Base-by-base conservation (phyloP, 2,329 filamentous ascomycete species). In the Fusarium tjaetaba region DNA sequence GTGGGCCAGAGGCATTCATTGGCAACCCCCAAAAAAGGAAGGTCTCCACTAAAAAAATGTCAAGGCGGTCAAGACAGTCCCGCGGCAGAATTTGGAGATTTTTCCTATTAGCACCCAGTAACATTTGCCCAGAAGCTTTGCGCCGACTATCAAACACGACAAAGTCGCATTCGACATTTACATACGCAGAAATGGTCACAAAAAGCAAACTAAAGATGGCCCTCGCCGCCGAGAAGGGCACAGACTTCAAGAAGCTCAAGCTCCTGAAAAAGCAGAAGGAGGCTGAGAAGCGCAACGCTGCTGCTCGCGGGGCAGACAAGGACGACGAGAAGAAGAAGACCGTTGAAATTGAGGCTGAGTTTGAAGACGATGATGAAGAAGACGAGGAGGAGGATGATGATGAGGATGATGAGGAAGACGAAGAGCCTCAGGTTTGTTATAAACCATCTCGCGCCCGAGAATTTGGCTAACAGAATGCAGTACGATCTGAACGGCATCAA, bases 401-500 rank as follows among this genome's bases (percentile, higher is more conserved):
- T 14, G 83, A 83, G 15, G 83, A 81, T 43, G 74, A 73, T 0
- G 62, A 65, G 48, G 28, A 80, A 3, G 80, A 61, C 34, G 80
- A 83, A 11, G 75, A 77, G 26, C 72, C 78, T 26, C 76, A 80
- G 61, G 80, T 81, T 61, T 67, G 79, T 59, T 18, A 15, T 15
- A 10, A 5, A 11, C 30, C 13, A 20, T 39, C 61, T 67, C 65
- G 43, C 28, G 20, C 26, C 8, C 16, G 14, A 46, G 56, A 26
- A 36, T 45, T 38, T 34, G 11, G 39, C 58, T 51, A 48, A 53
- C 43, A 30, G 58, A 22, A 11, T 7, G 22, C 75, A 88, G 85
- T 80, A 88, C 75, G 86, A 91, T 75, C 82, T 88, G 66, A 85
- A 86, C 18, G 88, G 84, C 53, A 83, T 92, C 74, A 86, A 92